phyloP scores from a whole-genome alignment of 192 early-diverging fungal species.

The Coemansia sp. region DNA sequence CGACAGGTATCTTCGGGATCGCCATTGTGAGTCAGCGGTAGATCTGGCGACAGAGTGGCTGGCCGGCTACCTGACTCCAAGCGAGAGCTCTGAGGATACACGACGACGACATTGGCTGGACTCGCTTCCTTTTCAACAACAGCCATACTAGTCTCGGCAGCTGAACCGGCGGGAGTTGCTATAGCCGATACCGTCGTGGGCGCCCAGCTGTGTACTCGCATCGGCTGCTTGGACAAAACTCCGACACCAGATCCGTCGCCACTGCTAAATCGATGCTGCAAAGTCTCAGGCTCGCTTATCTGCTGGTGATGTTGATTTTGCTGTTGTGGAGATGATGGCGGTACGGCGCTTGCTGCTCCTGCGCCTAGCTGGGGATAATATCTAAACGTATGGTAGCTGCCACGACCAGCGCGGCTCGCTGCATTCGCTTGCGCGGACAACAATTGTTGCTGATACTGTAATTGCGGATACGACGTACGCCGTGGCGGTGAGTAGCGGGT shows the following conservation, averaged over 20 bases:
- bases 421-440: neutral
- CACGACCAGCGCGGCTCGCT: neutral
- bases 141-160: neutral
- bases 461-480: conserved; percentile 45
- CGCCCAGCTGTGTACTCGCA: conserved; percentile 6
- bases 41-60: neutral
- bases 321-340: neutral
- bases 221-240: neutral
- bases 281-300: neutral
- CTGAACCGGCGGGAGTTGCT: neutral
- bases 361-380: neutral
- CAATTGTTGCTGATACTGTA: conserved; percentile 9
- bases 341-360: neutral
- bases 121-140: too few relatives aligned
- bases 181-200: neutral
- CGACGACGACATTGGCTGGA: too few relatives aligned
- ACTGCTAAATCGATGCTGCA: neutral
- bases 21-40: neutral
- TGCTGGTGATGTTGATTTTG: too few relatives aligned
- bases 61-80: neutral
- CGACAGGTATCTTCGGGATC: conserved; percentile 36
- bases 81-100: neutral
- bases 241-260: neutral
- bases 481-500: conserved; percentile 25
- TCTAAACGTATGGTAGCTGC: conserved; percentile 1